Conservation (phyloP, 495 filamentous ascomycete genomes). For the Niebla homalea region DNA sequence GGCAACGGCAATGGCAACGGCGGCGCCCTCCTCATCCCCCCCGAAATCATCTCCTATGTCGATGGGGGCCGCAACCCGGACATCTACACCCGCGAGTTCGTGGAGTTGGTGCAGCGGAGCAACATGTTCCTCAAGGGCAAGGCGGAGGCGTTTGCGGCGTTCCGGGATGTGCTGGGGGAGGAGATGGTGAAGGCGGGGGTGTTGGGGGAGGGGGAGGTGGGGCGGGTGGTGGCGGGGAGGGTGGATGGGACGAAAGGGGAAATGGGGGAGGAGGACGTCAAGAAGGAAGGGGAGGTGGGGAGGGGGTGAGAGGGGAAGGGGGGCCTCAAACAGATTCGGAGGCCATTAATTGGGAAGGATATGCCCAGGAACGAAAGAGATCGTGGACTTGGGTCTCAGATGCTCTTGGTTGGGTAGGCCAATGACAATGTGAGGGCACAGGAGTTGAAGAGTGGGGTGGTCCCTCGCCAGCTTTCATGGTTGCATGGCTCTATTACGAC, state of each 20-base stretch:
- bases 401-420: no score
- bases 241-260: conserved; percentile 13
- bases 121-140: conserved; percentile 83
- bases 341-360: no score
- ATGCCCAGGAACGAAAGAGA: no score
- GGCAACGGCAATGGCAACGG: background rate
- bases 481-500: no score
- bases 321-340: no score
- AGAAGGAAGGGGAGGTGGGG: conserved; percentile 12
- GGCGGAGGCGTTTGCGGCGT: conserved; percentile 61
- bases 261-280: conserved; percentile 14
- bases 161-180: conserved; percentile 67
- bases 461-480: no score
- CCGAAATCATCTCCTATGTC: conserved; percentile 89
- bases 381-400: no score
- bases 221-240: conserved; percentile 40
- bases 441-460: no score
- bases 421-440: no score
- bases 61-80: conserved; percentile 90
- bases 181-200: conserved; percentile 72
- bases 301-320: background rate
- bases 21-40: conserved; percentile 44
- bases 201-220: conserved; percentile 59
- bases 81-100: conserved; percentile 95
- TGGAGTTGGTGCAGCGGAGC: conserved; percentile 70